Conservation (phyloP, 169 alveolate genomes). For the Eimeria falciformis region DNA sequence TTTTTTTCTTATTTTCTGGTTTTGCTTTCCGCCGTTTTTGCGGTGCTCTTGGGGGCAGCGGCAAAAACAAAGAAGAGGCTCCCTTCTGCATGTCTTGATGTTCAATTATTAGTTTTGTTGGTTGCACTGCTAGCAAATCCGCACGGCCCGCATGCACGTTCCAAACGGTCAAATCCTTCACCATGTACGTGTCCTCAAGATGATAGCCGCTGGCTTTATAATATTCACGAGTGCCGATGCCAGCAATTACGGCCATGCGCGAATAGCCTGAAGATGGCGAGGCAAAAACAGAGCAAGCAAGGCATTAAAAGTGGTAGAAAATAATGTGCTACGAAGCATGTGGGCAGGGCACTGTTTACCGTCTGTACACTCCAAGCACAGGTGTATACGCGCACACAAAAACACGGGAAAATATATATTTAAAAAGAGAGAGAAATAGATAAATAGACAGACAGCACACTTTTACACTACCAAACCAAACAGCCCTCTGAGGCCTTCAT, state of each 20-base stretch:
- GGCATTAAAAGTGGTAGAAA: too few relatives aligned
- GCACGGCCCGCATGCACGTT: constrained; percentile 59
- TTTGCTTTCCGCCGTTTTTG: not conserved
- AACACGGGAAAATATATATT: too few relatives aligned
- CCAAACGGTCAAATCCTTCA: constrained; percentile 59
- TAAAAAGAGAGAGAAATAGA: too few relatives aligned
- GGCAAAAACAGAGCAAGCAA: not conserved
- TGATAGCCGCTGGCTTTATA: constrained; percentile 97
- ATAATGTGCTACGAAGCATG: too few relatives aligned
- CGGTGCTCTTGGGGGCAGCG: constrained; percentile 53
- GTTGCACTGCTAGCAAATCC: constrained; percentile 64
- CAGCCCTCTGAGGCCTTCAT: too few relatives aligned
- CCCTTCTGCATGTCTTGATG: constrained; percentile 37
- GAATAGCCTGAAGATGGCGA: constrained; percentile 75
- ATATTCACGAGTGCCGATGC: constrained; percentile 99
- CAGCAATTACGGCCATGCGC: constrained; percentile 98
- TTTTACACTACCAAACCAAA: too few relatives aligned
- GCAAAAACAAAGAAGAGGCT: constrained; percentile 20
- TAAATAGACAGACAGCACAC: too few relatives aligned
- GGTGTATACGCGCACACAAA: too few relatives aligned
- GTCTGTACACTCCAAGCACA: too few relatives aligned
- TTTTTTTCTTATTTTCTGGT: not conserved
- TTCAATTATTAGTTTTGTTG: constrained; percentile 49
- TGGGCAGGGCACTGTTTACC: too few relatives aligned
- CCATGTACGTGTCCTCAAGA: constrained; percentile 76